These are phyloP conservation scores for Hypoxylon sp. DNA, from an alignment of 2,329 filamentous ascomycete species.

Conservation along the genomic window DNA sequence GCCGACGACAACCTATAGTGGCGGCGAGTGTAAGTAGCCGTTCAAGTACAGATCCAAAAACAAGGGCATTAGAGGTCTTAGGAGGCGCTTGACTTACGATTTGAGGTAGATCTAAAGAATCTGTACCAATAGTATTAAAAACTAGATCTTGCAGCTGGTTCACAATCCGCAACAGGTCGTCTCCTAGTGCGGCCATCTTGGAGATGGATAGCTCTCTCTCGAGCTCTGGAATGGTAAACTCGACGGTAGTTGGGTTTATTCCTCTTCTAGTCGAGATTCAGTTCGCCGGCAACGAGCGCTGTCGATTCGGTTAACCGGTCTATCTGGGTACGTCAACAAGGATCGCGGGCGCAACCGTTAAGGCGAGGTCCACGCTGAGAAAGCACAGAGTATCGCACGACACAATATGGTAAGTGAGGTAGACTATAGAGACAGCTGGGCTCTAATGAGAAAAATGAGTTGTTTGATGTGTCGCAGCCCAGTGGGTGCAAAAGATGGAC, in stretches of 20 bases:
- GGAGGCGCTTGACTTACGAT: conserved; percentile 76
- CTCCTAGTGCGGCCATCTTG: conserved; percentile 91
- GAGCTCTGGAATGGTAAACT: conserved; percentile 13
- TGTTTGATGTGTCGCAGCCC: conserved; percentile 39
- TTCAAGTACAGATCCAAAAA: conserved; percentile 25
- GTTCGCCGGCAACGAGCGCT: conserved; percentile 24
- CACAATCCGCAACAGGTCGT: conserved; percentile 94
- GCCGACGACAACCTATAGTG: conserved; percentile 88
- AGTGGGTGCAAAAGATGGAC: conserved; percentile 34
- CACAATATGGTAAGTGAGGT: background rate
- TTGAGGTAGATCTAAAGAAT: conserved; percentile 96
- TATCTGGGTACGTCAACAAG: conserved; percentile 25
- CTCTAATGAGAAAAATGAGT: conserved; percentile 26
- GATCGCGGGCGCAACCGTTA: conserved; percentile 30
- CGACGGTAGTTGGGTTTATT: conserved; percentile 19
- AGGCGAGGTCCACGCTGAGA: conserved; percentile 21
- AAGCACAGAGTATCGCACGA: conserved; percentile 19
- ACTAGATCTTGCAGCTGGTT: conserved; percentile 99
- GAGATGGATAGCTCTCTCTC: conserved; percentile 35
- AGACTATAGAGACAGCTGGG: conserved; percentile 12
- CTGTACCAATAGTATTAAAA: conserved; percentile 99
- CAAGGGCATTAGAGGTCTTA: conserved; percentile 17
- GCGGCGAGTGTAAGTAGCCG: conserved; percentile 29
- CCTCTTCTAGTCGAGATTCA: conserved; percentile 1
- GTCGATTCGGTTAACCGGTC: conserved; percentile 13